Percentiles rank a stretch among this genome's conserved stretches.
These are phyloP conservation scores for Flaveria floridana DNA, from an alignment of 140 eudicot species.

Conservation along the genomic window DNA sequence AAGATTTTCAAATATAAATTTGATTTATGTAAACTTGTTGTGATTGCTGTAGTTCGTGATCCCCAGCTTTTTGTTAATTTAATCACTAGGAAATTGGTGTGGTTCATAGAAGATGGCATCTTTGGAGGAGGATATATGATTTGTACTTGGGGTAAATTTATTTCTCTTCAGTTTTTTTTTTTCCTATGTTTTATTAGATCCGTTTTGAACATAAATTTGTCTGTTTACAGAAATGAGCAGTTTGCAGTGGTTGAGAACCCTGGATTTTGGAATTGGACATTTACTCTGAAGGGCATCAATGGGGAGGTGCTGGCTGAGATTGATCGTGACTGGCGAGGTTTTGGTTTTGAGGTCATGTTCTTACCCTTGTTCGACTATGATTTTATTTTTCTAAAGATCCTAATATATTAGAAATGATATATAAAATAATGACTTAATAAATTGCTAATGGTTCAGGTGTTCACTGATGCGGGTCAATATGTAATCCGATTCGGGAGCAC, in stretches of 20 bases:
- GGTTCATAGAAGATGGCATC: constrained; percentile 98
- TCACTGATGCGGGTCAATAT: constrained; percentile 98
- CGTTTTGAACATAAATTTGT: constrained; percentile 11
- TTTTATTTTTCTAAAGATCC: not conserved
- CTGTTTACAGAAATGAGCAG: constrained; percentile 60
- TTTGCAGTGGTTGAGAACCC: constrained; percentile 97
- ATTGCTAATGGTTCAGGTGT: constrained; percentile 44
- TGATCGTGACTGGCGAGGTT: constrained; percentile 96
- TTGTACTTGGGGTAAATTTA: constrained; percentile 76
- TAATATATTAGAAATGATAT: not conserved
- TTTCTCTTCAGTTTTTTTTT: not conserved
- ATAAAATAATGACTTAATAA: not conserved
- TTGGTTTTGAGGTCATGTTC: constrained; percentile 82
- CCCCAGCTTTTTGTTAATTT: not conserved
- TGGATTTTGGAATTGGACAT: constrained; percentile 94
- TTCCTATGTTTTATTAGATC: not conserved
- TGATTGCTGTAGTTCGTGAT: not conserved
- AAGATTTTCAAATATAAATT: not conserved
- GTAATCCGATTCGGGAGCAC: constrained; percentile 83
- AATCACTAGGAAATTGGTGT: constrained; percentile 81
- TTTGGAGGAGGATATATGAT: constrained; percentile 91
- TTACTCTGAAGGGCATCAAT: constrained; percentile 72
- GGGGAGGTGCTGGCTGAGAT: constrained; percentile 85
- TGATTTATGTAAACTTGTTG: not conserved
- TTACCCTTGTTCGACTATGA: not conserved